Evolutionary conservation across 176 grass and related monocot species (phyloP), one percentile per base, ranked within the genome.

Genomic region (Raddia guianensis): DNA sequence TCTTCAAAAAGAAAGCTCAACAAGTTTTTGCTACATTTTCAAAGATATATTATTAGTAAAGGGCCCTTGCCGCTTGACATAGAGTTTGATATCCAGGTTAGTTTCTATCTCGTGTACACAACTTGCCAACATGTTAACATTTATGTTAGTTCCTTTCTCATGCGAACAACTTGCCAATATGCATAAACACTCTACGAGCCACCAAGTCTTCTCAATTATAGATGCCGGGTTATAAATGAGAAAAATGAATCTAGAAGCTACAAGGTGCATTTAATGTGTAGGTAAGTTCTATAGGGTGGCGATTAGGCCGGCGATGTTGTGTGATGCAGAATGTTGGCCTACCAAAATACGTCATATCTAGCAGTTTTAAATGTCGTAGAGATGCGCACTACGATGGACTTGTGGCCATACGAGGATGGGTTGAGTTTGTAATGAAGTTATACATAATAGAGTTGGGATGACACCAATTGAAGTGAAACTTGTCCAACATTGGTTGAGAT

Each of bases 51-150:
- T 64, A 84, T 99, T 47, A 95, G 82, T 86, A 99, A 99, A 84
- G 93, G 93, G 21, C 93, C 91, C 56, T 91, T 95, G 66, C 97
- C 97, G 55, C 91, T 99, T 32, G 97, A 99, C 84, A 93, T 99
- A 86, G 93, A 99, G 76, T 99, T 99, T 91, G 97, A 99, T 74
- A 88, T 99, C 82, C 96, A 95, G 96, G 96, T 98, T 83, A 77
- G 76, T 88, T 89, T 49, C 59, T 87, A 63, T 74, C 77, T 79
- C 33, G 52, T 81, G 11, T 64, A 61, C 71, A 68, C 44, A 71
- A 70, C 9, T 76, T 80, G 47, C 57, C 21, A 4, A 35, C 54
- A 74, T 80, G 54, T 68, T 65, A 44, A 54, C 60, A 70, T n/a
- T 27, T 80, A 27, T 59, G 74, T 94, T 77, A 85, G 81, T 85